These are phyloP conservation scores for Amaranthus palmeri DNA, from an alignment of 148 eudicot genomes.

Conservation along the genomic window DNA sequence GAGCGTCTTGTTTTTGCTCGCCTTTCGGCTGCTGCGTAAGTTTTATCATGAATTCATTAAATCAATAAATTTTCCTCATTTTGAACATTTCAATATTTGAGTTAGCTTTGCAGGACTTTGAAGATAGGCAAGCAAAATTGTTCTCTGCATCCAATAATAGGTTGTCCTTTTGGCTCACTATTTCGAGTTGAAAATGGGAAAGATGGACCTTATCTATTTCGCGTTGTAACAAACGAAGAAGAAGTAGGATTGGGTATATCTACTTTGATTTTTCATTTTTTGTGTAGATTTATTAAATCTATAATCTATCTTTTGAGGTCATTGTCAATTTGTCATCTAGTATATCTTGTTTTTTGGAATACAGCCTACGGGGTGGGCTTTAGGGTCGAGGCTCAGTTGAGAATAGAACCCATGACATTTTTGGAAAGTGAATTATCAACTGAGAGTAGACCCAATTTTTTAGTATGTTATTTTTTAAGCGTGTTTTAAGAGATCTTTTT, in stretches of 20 bases:
- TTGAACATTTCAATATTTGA: neutral
- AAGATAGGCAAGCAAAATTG: slow-evolving; percentile 69
- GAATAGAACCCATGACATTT: too few relatives aligned
- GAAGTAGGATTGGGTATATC: slow-evolving; percentile 22
- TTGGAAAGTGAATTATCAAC: too few relatives aligned
- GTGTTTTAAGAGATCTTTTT: too few relatives aligned
- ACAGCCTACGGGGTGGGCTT: too few relatives aligned
- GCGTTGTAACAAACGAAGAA: slow-evolving; percentile 36
- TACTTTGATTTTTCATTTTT: neutral
- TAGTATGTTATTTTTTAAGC: too few relatives aligned
- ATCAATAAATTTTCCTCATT: neutral
- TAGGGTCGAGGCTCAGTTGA: too few relatives aligned
- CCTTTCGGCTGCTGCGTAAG: slow-evolving; percentile 72
- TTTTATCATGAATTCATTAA: neutral
- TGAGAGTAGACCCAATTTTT: too few relatives aligned
- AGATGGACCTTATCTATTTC: slow-evolving; percentile 63
- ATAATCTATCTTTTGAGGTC: too few relatives aligned
- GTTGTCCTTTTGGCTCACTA: slow-evolving; percentile 77
- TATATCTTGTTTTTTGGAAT: too few relatives aligned
- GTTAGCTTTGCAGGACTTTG: slow-evolving; percentile 46
- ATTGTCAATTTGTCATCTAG: too few relatives aligned
- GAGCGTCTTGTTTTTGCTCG: slow-evolving; percentile 88
- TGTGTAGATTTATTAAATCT: neutral
- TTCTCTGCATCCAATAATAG: slow-evolving; percentile 71
- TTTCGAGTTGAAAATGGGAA: slow-evolving; percentile 67